A percentile compares a stretch with the other conserved stretches of the same genome.
Evolutionary conservation across 2,329 filamentous ascomycete genomes (phyloP).

Genomic region (Ophiostoma montium): DNA sequence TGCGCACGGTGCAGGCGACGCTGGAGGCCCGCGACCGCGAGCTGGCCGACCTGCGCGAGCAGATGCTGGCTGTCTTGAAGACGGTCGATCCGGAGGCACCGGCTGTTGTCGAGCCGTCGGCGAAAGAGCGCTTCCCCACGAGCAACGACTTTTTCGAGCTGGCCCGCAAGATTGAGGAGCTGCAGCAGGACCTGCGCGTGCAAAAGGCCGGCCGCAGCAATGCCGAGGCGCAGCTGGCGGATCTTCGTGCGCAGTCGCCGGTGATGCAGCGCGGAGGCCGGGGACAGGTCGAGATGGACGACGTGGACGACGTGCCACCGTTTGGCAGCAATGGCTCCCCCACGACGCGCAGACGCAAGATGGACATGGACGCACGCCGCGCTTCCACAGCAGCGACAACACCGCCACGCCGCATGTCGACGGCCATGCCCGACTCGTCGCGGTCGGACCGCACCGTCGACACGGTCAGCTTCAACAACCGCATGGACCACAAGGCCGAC

Average conservation of each 20-base stretch:
- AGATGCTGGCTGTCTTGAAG: constrained; percentile 70
- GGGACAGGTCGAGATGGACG: constrained; percentile 76
- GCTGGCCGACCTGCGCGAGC: constrained; percentile 62
- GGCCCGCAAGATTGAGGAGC: constrained; percentile 70
- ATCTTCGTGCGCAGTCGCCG: constrained; percentile 48
- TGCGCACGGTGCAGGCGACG: constrained; percentile 63
- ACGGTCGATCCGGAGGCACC: constrained; percentile 67
- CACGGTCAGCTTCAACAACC: constrained; percentile 68
- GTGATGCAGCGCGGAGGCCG: constrained; percentile 47
- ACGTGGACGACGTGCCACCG: constrained; percentile 58
- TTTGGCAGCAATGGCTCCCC: constrained; percentile 36
- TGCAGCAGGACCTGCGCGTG: constrained; percentile 77
- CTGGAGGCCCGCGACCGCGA: constrained; percentile 72
- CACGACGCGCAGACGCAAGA: constrained; percentile 63
- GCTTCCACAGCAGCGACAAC: constrained; percentile 33
- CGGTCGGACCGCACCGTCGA: constrained; percentile 78
- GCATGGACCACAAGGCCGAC: constrained; percentile 82
- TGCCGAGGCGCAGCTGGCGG: constrained; percentile 69
- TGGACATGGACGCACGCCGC: constrained; percentile 38
- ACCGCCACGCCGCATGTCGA: constrained; percentile 53
- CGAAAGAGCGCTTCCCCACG: constrained; percentile 2
- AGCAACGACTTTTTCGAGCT: constrained; percentile 48
- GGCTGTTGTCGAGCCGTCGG: constrained; percentile 37
- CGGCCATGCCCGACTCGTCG: constrained; percentile 53
- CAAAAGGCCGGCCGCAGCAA: constrained; percentile 68